Base-by-base conservation (phyloP, 2,329 filamentous ascomycete species). In the Mollisia scopiformis region DNA sequence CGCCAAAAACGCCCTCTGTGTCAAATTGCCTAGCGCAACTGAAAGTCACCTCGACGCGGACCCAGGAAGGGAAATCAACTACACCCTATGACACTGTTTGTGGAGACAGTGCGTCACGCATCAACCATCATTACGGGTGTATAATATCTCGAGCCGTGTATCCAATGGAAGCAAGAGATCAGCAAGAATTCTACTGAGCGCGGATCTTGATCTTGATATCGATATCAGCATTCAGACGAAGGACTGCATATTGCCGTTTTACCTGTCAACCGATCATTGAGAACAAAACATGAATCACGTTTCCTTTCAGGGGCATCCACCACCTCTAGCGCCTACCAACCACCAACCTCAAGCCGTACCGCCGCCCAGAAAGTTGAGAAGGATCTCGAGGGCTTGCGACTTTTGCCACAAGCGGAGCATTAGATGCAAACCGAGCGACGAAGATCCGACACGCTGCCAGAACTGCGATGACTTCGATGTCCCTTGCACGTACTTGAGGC, bases 391-490 rank as follows among this genome's bases (percentile, higher is more conserved):
- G 30, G 55, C 55, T 25, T 57, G 55, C 27, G 82, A 84, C 69
- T 79, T 80, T 68, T 84, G 82, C 69, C 79, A 84, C 68, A 69
- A 75, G 58, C 74, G 79, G 39, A 79, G 77, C 66, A 81, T 81
- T 21, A 74, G 77, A 57, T 82, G 80, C 65, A 72, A 72, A 49
- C 74, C 72, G 16, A 74, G 71, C 59, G 68, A 68, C 6, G 74
- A 76, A 49, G 72, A 76, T 66, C 62, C 68, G 16, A 55, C 70
- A 31, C 72, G 75, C 56, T 83, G 81, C 68, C 78, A 82, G 69
- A 83, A 80, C 55, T 82, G 80, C 69, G 72, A 73, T 27, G 79
- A 83, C 62, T 84, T 82, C 66, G 77, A 75, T 52, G 76, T 81
- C 50, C 68, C 73, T n/a, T 84, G 81, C 68, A 82, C 78, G 14